These are phyloP conservation scores for Cucumis cinereus DNA, from an alignment of 306 rosid genomes.

Conservation along the genomic window DNA sequence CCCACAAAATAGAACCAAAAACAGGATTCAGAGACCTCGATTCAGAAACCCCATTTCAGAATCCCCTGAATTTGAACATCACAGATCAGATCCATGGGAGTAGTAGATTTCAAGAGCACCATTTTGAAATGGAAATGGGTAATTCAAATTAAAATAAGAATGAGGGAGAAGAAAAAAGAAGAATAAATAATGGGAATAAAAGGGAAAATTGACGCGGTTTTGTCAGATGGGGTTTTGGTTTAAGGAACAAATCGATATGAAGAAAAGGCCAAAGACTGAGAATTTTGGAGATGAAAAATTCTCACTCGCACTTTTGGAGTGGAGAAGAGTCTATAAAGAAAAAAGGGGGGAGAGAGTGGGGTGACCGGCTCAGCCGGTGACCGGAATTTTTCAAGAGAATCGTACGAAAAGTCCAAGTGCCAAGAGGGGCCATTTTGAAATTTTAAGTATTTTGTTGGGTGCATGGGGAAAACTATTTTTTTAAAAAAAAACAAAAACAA, in stretches of 20 bases:
- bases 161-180: background rate
- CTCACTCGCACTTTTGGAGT: background rate
- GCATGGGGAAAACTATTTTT: background rate
- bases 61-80: background rate
- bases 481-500: too few relatives aligned
- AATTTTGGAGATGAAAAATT: background rate
- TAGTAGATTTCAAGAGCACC: background rate
- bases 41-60: background rate
- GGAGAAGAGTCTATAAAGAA: background rate
- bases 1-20: background rate
- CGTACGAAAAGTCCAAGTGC: background rate
- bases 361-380: constrained; percentile 19
- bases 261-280: background rate
- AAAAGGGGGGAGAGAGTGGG: background rate
- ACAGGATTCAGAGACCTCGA: background rate
- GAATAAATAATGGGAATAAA: background rate
- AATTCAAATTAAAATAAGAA: background rate
- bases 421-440: background rate
- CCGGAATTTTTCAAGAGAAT: background rate
- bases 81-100: background rate
- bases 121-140: background rate
- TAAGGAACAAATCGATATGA: background rate
- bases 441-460: background rate
- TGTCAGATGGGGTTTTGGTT: constrained; percentile 25
- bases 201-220: constrained; percentile 37